Percentiles rank a stretch among this genome's conserved stretches.
Conservation (phyloP, 345 rosid species). For the Eucalyptus cloeziana region DNA sequence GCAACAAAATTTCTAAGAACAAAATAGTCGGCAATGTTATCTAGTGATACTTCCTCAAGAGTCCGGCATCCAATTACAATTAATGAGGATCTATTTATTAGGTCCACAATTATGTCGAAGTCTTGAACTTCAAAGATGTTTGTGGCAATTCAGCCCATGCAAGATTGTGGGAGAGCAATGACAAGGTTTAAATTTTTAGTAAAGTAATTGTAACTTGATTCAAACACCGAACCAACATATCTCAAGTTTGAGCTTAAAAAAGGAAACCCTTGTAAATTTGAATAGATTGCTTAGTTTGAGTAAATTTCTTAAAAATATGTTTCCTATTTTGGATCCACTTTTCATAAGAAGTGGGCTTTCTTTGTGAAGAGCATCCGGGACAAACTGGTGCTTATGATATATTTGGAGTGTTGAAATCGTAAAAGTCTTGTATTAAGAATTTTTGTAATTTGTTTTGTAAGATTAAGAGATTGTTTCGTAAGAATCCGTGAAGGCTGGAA, state of each 20-base stretch:
- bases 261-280: neutral
- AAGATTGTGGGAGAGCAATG: rapidly evolving
- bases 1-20: too few relatives aligned
- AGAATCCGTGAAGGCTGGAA: rapidly evolving
- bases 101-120: neutral
- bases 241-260: neutral
- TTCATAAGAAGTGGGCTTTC: neutral
- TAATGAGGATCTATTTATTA: neutral
- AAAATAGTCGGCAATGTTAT: too few relatives aligned
- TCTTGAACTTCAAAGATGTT: neutral
- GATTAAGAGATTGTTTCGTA: neutral
- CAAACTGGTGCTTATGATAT: neutral
- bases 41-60: too few relatives aligned
- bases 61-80: too few relatives aligned
- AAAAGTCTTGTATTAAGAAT: neutral
- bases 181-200: neutral
- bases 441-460: neutral
- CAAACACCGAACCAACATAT: neutral
- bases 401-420: neutral
- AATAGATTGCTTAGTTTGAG: neutral
- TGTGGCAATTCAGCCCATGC: rapidly evolving
- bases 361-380: neutral
- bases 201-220: neutral
- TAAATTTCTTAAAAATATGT: neutral
- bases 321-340: neutral